Base-by-base conservation (phyloP, 352 stramenopile species). In the Hyaloperonospora arabidopsidis region DNA sequence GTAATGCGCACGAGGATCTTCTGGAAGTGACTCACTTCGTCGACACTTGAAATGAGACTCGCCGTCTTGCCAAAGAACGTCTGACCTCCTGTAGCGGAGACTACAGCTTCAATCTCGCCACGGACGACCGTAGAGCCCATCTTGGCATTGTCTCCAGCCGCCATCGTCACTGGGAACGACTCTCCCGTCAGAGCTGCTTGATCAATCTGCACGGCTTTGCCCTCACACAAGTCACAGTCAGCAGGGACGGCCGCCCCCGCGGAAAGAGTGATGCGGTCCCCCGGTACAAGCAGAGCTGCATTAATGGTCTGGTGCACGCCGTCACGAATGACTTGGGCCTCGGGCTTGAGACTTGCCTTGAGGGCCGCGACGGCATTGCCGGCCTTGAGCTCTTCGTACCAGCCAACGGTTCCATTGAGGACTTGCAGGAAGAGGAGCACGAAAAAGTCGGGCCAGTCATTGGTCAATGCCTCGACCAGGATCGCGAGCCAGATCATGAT, bases 101-200 rank as follows among this genome's bases (percentile, higher is more conserved):
- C 92, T 15, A 96, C 85, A 2, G 86, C 91, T 57, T 98, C 88
- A 34, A 95, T 76, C 68, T 98, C 93, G n/a, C 90, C 92, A 23
- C 76, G 70, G 14, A 86, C 79, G 29, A 97, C 80, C 6, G 76
- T 91, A 13, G 87, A 89, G 25, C 79, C 79, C 73, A 87, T 95
- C 70, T 96, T 95, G 39, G 81, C 81, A 45, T 84, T 90, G 63
- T 96, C 84, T 15, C 76, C 75, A 10, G 62, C 36, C 5, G 68
- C 60, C 66, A 95, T 85, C 12, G 83, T 93, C 22, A 98, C 91
- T 1, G 93, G 91, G 53, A 98, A 90, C 11, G 89, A 97, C 63
- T 98, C 93, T 58, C 95, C 95, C 17, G 93, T 98, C 21, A 98
- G 76, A 36, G 84, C 82, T 23, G 91, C 85, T 68, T 97, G 86